phyloP scores from a whole-genome alignment of 202 grass and related monocot genomes.

The Tripidium arundinaceum region DNA sequence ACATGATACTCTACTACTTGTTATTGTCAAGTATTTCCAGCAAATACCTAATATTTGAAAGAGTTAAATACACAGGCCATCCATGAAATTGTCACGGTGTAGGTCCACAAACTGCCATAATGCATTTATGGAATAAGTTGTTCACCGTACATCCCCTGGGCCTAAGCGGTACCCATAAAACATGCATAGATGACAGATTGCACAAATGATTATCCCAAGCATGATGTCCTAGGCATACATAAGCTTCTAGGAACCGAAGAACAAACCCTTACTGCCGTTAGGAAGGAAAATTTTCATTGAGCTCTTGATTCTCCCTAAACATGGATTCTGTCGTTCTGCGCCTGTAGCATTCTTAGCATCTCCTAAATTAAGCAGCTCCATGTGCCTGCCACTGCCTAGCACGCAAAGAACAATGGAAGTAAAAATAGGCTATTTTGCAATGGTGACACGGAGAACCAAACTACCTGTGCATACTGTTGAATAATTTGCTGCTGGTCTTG shows the following conservation, averaged over 20 bases:
- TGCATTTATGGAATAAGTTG: background rate
- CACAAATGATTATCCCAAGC: background rate
- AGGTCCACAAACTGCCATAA: background rate
- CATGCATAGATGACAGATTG: background rate
- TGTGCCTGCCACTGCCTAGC: background rate
- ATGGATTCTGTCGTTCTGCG: background rate
- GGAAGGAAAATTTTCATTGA: too few species aligned
- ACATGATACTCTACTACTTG: background rate
- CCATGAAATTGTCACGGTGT: too few species aligned
- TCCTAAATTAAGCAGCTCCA: slow-evolving; percentile 13
- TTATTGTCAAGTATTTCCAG: background rate
- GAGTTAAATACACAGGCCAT: too few species aligned
- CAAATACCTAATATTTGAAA: background rate
- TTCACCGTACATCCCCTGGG: too few species aligned
- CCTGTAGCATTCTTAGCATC: background rate
- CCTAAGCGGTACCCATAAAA: background rate
- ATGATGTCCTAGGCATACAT: background rate
- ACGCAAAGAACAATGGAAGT: background rate
- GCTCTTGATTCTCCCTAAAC: background rate
- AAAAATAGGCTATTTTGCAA: background rate
- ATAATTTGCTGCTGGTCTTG: too few species aligned
- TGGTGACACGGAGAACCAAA: background rate
- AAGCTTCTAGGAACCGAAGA: background rate
- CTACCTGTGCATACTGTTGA: background rate
- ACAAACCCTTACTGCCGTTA: too few species aligned